These are phyloP conservation scores for Carex cristatella DNA, from an alignment of 176 grass and related monocot genomes.

Conservation along the genomic window DNA sequence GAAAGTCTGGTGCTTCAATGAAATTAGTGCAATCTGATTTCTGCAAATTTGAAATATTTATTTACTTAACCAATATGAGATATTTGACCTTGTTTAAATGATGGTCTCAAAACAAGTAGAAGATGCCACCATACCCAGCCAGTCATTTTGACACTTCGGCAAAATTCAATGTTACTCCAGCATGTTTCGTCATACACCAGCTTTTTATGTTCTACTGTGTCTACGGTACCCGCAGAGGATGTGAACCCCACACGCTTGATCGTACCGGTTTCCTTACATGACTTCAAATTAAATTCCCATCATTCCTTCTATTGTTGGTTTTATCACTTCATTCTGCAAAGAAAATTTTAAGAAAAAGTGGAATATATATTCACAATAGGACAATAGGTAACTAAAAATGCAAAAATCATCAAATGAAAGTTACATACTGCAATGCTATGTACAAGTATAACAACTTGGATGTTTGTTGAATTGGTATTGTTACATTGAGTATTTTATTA, in stretches of 20 bases:
- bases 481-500: not conserved
- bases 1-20: not conserved
- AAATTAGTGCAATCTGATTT: not conserved
- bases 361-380: not conserved
- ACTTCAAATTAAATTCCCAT: conserved; percentile 56
- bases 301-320: conserved; percentile 70
- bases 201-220: conserved; percentile 42
- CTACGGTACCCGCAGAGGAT: conserved; percentile 64
- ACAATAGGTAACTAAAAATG: not conserved
- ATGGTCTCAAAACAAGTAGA: not conserved
- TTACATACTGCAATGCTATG: not conserved
- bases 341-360: not conserved
- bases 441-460: no score
- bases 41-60: not conserved
- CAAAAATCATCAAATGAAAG: not conserved
- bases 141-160: conserved; percentile 84
- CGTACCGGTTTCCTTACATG: conserved; percentile 80
- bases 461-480: not conserved
- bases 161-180: conserved; percentile 79
- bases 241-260: conserved; percentile 80
- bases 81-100: not conserved
- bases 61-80: not conserved
- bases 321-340: conserved; percentile 82
- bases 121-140: conserved; percentile 50
- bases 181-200: conserved; percentile 54